Evolutionary conservation across 345 rosid genomes (phyloP).

Genomic region (Cardamine resedifolia): DNA sequence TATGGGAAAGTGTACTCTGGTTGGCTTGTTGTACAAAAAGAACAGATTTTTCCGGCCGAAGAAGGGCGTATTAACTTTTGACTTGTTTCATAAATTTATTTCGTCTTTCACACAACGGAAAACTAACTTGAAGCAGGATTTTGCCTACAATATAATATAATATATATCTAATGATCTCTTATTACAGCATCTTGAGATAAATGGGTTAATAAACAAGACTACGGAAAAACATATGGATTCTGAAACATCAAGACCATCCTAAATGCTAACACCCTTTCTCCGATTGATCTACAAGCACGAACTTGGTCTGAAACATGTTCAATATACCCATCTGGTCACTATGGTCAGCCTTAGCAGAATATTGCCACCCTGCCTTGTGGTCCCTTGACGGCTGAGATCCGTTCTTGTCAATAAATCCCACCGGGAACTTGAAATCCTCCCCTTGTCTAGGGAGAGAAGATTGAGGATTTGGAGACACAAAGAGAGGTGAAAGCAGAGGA

Average conservation of each 20-base stretch:
- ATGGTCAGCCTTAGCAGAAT: constrained; percentile 29
- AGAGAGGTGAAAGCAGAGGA: constrained; percentile 58
- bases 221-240: constrained; percentile 13
- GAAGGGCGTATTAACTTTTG: constrained; percentile 2
- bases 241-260: constrained; percentile 1
- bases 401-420: neutral
- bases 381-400: constrained; percentile 19
- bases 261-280: constrained; percentile 5
- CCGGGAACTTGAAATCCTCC: constrained; percentile 36
- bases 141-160: too few species aligned
- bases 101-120: neutral
- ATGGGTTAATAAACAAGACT: neutral
- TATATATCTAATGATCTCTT: too few species aligned
- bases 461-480: constrained; percentile 32
- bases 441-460: constrained; percentile 11
- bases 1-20: constrained; percentile 34
- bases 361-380: constrained; percentile 26
- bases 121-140: too few species aligned
- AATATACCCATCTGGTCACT: constrained; percentile 40
- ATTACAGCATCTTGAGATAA: constrained; percentile 11
- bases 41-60: constrained; percentile 43
- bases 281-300: constrained; percentile 45
- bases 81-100: neutral
- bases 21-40: constrained; percentile 67
- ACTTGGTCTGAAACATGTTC: constrained; percentile 46